Evolutionary conservation across 1,284 basidiomycete genomes (phyloP).

Genomic region (Leccinum griseonigrum): DNA sequence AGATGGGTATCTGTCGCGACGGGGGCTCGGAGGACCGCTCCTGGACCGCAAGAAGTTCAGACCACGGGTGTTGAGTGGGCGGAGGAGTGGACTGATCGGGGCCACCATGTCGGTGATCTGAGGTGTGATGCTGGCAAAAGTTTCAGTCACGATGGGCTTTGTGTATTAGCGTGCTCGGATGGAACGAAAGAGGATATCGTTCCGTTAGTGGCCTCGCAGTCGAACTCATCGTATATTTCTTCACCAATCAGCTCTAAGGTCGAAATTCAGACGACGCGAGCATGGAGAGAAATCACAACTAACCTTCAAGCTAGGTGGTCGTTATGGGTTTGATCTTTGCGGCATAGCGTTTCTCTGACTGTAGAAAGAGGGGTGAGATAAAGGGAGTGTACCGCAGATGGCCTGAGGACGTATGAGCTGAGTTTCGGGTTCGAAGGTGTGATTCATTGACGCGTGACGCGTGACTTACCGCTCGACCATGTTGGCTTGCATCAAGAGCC

Average conservation of each 20-base stretch:
- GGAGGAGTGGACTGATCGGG: constrained; percentile 33
- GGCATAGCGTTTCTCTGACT: constrained; percentile 77
- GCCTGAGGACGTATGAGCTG: too few species aligned
- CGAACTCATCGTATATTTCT: constrained; percentile 89
- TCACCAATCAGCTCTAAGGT: constrained; percentile 79
- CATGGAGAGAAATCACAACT: neutral
- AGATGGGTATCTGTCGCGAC: constrained; percentile 19
- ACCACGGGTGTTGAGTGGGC: constrained; percentile 44
- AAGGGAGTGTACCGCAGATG: too few species aligned
- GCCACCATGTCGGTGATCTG: constrained; percentile 27
- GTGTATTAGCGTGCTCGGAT: constrained; percentile 29
- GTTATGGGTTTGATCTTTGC: constrained; percentile 86
- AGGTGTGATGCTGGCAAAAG: constrained; percentile 23
- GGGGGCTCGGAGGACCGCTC: constrained; percentile 55
- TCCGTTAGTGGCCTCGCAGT: constrained; percentile 66
- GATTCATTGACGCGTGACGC: too few species aligned
- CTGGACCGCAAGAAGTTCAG: constrained; percentile 55
- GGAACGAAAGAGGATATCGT: constrained; percentile 54
- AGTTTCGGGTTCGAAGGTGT: too few species aligned
- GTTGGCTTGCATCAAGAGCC: too few species aligned
- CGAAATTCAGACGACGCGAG: constrained; percentile 2
- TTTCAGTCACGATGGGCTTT: constrained; percentile 20
- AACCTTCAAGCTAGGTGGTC: constrained; percentile 80
- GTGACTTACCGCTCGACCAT: too few species aligned
- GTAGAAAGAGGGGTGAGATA: neutral